These are phyloP conservation scores for Geotrichum ghanense DNA, from an alignment of 805 yeast species.

Conservation along the genomic window DNA sequence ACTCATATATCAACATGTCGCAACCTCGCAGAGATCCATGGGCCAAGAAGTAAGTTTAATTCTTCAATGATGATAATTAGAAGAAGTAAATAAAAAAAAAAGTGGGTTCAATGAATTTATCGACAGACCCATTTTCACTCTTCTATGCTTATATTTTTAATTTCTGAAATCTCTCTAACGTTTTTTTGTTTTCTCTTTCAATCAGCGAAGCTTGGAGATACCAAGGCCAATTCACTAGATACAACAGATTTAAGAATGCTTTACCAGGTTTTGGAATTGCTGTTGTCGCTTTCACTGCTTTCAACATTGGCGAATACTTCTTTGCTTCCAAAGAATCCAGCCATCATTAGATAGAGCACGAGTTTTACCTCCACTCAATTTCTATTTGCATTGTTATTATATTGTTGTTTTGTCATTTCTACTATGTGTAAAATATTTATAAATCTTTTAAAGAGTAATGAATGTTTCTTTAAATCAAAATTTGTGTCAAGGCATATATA, in stretches of 20 bases:
- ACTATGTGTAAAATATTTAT: too few relatives aligned
- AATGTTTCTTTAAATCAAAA: neutral
- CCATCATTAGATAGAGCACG: neutral
- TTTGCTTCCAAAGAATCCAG: conserved; percentile 12
- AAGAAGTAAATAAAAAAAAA: neutral
- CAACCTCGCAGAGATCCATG: conserved; percentile 33
- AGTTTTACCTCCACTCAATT: too few relatives aligned
- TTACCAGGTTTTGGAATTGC: conserved; percentile 79
- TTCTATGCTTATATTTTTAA: neutral
- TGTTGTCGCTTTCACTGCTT: conserved; percentile 58
- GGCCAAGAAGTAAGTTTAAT: conserved; percentile 34
- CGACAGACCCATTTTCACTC: conserved; percentile 1
- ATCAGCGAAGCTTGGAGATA: conserved; percentile 84
- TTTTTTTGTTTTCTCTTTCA: conserved; percentile 8
- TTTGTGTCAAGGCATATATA: too few relatives aligned
- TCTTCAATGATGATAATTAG: neutral
- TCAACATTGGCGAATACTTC: conserved; percentile 45
- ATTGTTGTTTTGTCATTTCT: too few relatives aligned
- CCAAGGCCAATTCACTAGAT: conserved; percentile 67
- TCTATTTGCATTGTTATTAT: neutral
- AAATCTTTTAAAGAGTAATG: neutral
- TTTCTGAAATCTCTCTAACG: too few relatives aligned
- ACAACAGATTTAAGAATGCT: conserved; percentile 54
- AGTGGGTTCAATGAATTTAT: conserved; percentile 1
- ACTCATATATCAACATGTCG: conserved; percentile 15